phyloP scores from a whole-genome alignment of 495 filamentous ascomycete species.

The Rusavskia elegans region DNA sequence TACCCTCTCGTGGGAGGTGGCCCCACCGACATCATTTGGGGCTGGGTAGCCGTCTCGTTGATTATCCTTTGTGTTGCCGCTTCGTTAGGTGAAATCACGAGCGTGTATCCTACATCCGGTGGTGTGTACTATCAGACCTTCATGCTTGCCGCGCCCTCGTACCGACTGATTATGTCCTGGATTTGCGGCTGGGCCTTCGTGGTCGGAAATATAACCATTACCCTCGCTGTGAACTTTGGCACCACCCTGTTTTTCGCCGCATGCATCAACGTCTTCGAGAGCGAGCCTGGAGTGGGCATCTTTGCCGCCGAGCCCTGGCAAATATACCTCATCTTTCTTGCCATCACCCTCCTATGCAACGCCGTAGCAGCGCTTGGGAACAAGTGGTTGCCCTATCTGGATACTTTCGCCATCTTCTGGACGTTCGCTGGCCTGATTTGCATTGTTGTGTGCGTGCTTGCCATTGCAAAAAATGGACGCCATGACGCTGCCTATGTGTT shows the following conservation, averaged over 20 bases:
- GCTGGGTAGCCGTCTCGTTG: conserved; percentile 25
- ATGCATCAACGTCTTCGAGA: background rate
- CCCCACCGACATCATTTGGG: conserved; percentile 2
- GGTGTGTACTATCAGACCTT: conserved; percentile 34
- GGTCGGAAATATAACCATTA: conserved; percentile 55
- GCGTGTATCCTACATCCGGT: conserved; percentile 32
- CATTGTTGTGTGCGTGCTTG: background rate
- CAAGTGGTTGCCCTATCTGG: background rate
- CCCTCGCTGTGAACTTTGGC: conserved; percentile 52
- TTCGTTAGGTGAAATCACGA: conserved; percentile 30
- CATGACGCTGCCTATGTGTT: background rate
- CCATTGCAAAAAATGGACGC: background rate
- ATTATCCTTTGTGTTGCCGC: conserved; percentile 25
- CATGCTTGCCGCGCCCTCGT: conserved; percentile 18
- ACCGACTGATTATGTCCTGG: conserved; percentile 36
- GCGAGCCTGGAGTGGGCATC: background rate
- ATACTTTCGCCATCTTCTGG: background rate
- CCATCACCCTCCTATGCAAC: background rate
- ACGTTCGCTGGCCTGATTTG: background rate
- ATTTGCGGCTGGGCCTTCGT: conserved; percentile 52
- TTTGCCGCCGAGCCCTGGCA: background rate
- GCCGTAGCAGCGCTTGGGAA: background rate
- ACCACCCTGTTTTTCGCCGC: conserved; percentile 20
- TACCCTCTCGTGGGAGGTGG: background rate
- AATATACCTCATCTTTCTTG: conserved; percentile 24